Conservation (phyloP, 176 grass and related monocot species). For the Rhipidocladum racemiflorum region DNA sequence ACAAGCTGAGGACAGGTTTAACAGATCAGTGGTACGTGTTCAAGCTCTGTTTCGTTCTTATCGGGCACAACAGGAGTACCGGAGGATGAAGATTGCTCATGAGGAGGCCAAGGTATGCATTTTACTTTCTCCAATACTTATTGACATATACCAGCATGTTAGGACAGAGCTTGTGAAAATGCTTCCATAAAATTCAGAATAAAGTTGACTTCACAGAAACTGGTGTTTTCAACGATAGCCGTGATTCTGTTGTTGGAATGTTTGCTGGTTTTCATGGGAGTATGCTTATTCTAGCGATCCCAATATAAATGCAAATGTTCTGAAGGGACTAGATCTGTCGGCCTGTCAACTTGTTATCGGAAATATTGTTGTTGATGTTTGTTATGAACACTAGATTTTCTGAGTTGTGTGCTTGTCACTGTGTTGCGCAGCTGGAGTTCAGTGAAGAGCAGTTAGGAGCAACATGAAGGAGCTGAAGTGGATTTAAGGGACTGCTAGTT, state of each 20-base stretch:
- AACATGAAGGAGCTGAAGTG: slow-evolving; percentile 20
- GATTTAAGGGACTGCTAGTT: slow-evolving; percentile 8
- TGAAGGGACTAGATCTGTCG: neutral
- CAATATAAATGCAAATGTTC: slow-evolving; percentile 7
- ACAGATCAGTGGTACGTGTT: slow-evolving; percentile 78
- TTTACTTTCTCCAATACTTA: slow-evolving; percentile 20
- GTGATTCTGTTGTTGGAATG: neutral
- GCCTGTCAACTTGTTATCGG: neutral
- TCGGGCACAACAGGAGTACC: slow-evolving; percentile 90
- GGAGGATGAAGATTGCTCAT: slow-evolving; percentile 78
- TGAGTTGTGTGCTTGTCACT: slow-evolving; percentile 27
- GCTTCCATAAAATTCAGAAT: neutral
- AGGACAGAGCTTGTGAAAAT: neutral
- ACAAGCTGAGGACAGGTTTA: slow-evolving; percentile 85
- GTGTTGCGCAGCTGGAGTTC: slow-evolving; percentile 61
- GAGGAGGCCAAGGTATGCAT: slow-evolving; percentile 68
- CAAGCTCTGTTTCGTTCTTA: slow-evolving; percentile 89
- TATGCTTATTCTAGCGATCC: neutral
- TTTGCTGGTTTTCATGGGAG: neutral
- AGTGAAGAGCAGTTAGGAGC: slow-evolving; percentile 25
- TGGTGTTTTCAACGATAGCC: neutral
- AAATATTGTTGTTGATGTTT: slow-evolving; percentile 4
- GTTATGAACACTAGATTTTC: neutral
- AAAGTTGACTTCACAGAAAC: neutral
- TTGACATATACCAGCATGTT: neutral